Evolutionary conservation across 129 eudicot species (phyloP).

Genomic region (Silybum marianum): DNA sequence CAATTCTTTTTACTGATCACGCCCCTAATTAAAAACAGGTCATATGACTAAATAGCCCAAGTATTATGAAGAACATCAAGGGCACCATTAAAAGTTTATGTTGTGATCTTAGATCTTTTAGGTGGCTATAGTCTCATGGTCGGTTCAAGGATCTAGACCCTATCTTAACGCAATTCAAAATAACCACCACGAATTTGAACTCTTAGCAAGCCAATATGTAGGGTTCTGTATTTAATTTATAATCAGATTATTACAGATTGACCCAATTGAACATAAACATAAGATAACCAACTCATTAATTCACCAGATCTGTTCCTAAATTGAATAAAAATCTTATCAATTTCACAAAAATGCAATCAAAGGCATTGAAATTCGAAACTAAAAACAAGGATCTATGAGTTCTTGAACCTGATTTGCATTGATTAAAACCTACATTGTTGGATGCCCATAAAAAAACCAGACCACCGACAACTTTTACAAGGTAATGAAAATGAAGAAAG

Average conservation of each 20-base stretch:
- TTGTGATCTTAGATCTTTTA: conserved; percentile 24
- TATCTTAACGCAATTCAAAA: conserved; percentile 14
- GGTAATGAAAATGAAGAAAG: not conserved
- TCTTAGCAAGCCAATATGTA: not conserved
- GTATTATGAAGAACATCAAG: conserved; percentile 4
- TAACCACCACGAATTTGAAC: not conserved
- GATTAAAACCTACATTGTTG: conserved; percentile 28
- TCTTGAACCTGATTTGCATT: conserved; percentile 9
- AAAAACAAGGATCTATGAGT: conserved; percentile 6
- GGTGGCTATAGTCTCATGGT: not conserved
- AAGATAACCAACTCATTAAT: not conserved
- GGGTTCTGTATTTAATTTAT: not conserved
- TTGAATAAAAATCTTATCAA: conserved; percentile 13
- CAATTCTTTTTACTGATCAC: not conserved
- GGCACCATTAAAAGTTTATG: not conserved
- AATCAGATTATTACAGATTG: not conserved
- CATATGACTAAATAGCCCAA: not conserved
- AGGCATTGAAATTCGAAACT: not conserved
- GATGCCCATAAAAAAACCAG: not conserved
- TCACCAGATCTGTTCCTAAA: conserved; percentile 28
- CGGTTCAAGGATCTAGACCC: not conserved
- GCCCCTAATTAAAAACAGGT: not conserved
- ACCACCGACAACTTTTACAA: conserved; percentile 21
- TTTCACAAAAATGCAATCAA: conserved; percentile 21
- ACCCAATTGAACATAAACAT: not conserved